Base-by-base conservation (phyloP, 495 filamentous ascomycete species). In the Penicillium coffeae region DNA sequence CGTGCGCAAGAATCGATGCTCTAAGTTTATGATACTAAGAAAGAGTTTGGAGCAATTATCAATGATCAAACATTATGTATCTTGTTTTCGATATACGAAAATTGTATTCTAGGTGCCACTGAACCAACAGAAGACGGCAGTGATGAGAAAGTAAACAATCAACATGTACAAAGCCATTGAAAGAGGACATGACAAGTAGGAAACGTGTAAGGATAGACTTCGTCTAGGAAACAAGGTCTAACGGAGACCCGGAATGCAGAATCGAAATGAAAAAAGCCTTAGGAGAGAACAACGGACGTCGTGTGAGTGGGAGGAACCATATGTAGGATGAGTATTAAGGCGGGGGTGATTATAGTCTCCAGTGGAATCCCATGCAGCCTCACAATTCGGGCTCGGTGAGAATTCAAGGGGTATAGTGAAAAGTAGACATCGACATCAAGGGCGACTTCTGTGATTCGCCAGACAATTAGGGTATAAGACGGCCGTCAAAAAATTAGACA, bases 381-480 rank as follows among this genome's bases (percentile, higher is more conserved):
- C 52, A 47, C 36, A 40, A 21, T 22, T 42, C 41, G 27, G 21
- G 43, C 19, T 34, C 19, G 42, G 36, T 35, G 50, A 58, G 42
- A 48, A n/a, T n/a, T 34, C 42, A 47, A 33, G 44, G 51, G 50
- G 53, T 57, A 58, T 59, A 59, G 52, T 21, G 49, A 40, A 35
- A 45, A 52, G 46, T 52, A 54, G 54, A 50, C 58, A 56, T 56
- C 52, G 51, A 51, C 34, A 20, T 30, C 25, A 10, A 30, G 25
- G 25, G 39, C n/a, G 44, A 36, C 27, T 42, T 42, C 45, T 47
- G 41, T 14, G 47, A 45, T 45, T 41, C 42, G 35, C 40, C 47
- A 40, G 45, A 51, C 56, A 54, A 63, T 60, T 50, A 63, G 57
- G 54, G 60, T 63, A 60, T 58, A 48, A 52, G 33, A 55, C 43